Evolutionary conservation across 163 green algal species (phyloP).

Genomic region (Trebouxiophyceae sp.): DNA sequence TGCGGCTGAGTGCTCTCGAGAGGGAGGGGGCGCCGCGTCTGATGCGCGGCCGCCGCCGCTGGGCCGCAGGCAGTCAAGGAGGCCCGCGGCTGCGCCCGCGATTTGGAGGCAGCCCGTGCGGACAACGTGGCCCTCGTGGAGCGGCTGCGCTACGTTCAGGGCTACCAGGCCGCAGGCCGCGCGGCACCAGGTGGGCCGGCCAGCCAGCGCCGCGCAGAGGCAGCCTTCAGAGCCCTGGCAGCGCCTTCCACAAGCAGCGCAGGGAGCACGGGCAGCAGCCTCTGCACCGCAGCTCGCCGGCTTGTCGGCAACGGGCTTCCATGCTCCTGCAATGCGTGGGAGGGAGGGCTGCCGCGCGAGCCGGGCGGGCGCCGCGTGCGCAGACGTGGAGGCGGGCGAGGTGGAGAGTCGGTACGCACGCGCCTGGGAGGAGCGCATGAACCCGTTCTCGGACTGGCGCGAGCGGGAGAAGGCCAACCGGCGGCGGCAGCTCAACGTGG

Average conservation of each 20-base stretch:
- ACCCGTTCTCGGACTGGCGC: slow-evolving; percentile 81
- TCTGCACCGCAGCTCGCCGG: neutral
- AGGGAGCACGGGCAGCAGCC: neutral
- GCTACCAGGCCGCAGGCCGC: slow-evolving; percentile 13
- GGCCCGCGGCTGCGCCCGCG: too few relatives aligned
- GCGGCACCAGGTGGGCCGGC: too few relatives aligned
- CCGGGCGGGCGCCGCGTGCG: too few relatives aligned
- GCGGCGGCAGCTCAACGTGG: slow-evolving; percentile 29
- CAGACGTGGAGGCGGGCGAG: slow-evolving; percentile 43
- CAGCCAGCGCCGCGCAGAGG: neutral
- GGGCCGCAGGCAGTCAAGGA: too few relatives aligned
- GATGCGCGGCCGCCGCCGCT: too few relatives aligned
- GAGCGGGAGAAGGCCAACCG: slow-evolving; percentile 32
- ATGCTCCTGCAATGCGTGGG: too few relatives aligned
- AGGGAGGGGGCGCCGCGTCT: too few relatives aligned
- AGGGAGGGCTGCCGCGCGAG: too few relatives aligned
- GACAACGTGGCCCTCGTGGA: slow-evolving; percentile 86
- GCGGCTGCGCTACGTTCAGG: slow-evolving; percentile 69
- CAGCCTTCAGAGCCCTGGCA: neutral
- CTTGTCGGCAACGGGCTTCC: too few relatives aligned
- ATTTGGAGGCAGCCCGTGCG: slow-evolving; percentile 15
- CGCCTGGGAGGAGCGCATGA: slow-evolving; percentile 73
- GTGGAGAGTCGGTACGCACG: slow-evolving; percentile 64
- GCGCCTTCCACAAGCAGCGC: neutral
- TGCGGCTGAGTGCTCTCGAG: too few relatives aligned